Conservation (phyloP, 2,329 filamentous ascomycete species). For the Fusarium nanum region DNA sequence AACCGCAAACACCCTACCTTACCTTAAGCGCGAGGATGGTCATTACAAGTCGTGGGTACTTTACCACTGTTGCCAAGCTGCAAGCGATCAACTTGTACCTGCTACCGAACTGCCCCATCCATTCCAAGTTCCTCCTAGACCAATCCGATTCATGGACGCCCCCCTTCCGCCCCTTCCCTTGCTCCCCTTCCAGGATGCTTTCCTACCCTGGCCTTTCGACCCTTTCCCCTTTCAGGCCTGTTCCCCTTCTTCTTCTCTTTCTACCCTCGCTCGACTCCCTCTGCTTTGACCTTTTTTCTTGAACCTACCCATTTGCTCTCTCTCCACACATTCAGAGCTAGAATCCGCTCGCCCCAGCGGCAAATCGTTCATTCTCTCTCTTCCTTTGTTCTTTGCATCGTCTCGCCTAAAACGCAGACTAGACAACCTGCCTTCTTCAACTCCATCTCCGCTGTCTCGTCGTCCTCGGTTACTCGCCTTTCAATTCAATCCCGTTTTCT, state of each 20-base stretch:
- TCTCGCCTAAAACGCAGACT: slow-evolving; percentile 20
- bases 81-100: slow-evolving; percentile 10
- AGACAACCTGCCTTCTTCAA: slow-evolving; percentile 17
- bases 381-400: slow-evolving; percentile 35
- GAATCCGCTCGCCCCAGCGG: slow-evolving; percentile 37
- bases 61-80: not conserved
- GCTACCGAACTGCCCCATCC: slow-evolving; percentile 17
- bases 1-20: slow-evolving; percentile 18
- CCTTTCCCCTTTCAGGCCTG: slow-evolving; percentile 42
- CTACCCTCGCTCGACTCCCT: slow-evolving; percentile 32
- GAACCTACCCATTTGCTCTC: slow-evolving; percentile 32
- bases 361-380: slow-evolving; percentile 36
- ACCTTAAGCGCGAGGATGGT: slow-evolving; percentile 11
- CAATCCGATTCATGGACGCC: slow-evolving; percentile 28
- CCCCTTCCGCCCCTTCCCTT: slow-evolving; percentile 23
- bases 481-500: slow-evolving; percentile 33
- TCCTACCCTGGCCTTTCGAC: slow-evolving; percentile 35
- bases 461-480: slow-evolving; percentile 24
- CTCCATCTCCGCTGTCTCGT: slow-evolving; percentile 13
- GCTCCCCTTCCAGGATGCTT: slow-evolving; percentile 34
- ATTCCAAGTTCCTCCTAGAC: slow-evolving; percentile 15
- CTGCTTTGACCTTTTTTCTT: slow-evolving; percentile 41
- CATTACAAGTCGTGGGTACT: slow-evolving; percentile 18
- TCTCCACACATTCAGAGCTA: slow-evolving; percentile 36
- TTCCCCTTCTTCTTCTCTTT: slow-evolving; percentile 40